Evolutionary conservation across 2,329 filamentous ascomycete species (phyloP), one percentile per base, ranked within the genome.

Genomic region (Arthroderma sp.): DNA sequence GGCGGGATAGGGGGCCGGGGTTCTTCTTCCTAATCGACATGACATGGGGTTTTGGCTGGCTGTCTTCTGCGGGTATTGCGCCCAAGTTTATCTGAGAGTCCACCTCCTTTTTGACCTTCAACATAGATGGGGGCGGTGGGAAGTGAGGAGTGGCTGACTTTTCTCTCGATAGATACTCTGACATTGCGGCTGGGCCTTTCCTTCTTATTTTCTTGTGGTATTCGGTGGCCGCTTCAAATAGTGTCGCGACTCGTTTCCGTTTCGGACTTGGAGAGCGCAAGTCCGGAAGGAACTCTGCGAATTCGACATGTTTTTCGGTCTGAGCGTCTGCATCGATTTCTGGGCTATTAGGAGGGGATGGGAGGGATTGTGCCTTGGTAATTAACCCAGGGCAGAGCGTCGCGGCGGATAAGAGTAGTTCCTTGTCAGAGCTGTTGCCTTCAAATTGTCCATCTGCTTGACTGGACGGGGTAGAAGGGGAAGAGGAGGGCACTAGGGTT

Each of bases 221-320:
- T 40, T 65, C 61, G 3, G 62, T 57, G 6, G 61, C 64, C 3
- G 59, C 57, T 47, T 67, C 63, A 38, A 67, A 67, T 2, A 67
- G 54, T 1, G 58, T 65, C 34, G 61, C 60, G n/a, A 66, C 61
- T 32, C 64, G 58, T 51, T 66, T 67, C 37, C 64, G 57, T 48
- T 67, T 67, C 3, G 63, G 63, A 38, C 62, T 67, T 4, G 62
- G 62, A 1, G 63, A 64, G 42, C 56, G 55, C 3, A 42, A 15
- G 45, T 64, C 61, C 2, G 59, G 61, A 9, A 67, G 55, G 38
- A 67, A 66, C 36, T 65, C 57, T 10, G 59, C 60, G 49, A 51
- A 48, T 43, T 50, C 43, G 31, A 49, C 53, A 47, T 51, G 33
- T 22, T 41, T 40, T 6, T 43, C 44, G 31, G 32, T 28, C 34